Percentiles rank a stretch among this genome's conserved stretches.
phyloP scores from a whole-genome alignment of 768 basidiomycete species.

The Ramaria sp. region DNA sequence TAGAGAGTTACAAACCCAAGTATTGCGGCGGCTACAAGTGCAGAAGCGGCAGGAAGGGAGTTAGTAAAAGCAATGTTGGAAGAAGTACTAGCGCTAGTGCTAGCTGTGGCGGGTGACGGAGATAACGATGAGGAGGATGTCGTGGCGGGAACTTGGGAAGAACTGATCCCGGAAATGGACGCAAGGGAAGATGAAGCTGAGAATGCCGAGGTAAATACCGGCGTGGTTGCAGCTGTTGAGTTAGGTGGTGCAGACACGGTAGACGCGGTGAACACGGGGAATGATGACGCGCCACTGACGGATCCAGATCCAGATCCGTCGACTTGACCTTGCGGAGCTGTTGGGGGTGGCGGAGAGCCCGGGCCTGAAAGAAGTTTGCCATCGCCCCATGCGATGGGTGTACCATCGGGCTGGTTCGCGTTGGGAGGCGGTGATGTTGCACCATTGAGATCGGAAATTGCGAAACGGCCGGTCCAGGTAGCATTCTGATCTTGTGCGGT shows the following conservation, averaged over 20 bases:
- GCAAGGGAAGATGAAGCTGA: background rate
- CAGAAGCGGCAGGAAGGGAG: background rate
- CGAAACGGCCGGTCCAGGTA: constrained; percentile 68
- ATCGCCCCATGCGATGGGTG: constrained; percentile 51
- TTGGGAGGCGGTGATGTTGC: constrained; percentile 38
- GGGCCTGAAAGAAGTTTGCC: constrained; percentile 42
- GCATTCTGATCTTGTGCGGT: constrained; percentile 30
- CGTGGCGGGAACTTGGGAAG: background rate
- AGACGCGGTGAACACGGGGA: background rate
- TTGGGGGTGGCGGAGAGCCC: constrained; percentile 14
- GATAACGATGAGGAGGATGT: background rate
- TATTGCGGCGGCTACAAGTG: background rate
- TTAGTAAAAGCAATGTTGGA: background rate
- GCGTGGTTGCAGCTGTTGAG: background rate
- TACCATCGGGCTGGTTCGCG: constrained; percentile 35
- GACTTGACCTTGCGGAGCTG: constrained; percentile 4
- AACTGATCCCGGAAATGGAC: background rate
- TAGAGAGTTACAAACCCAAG: background rate
- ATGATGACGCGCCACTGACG: background rate
- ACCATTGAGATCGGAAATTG: constrained; percentile 46
- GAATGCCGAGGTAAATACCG: background rate
- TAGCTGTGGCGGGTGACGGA: background rate
- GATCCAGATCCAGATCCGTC: background rate
- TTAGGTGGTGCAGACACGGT: background rate
- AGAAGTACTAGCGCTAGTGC: background rate